Percentiles rank a stretch among this genome's conserved stretches.
Conservation (phyloP, 345 rosid species). For the Linum trigynum region DNA sequence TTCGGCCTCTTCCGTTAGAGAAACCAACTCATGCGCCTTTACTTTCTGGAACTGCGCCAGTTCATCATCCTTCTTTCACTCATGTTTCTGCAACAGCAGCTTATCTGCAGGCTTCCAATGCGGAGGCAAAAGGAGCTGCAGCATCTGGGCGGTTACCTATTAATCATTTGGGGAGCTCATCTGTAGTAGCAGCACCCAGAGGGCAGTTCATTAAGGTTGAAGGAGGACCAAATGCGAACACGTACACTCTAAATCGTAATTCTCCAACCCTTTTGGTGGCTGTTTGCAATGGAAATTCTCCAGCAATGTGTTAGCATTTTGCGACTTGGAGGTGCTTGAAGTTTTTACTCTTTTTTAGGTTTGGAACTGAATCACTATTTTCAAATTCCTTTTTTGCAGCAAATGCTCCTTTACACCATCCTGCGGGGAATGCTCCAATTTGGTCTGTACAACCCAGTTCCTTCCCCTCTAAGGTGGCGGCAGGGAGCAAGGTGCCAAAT, state of each 20-base stretch:
- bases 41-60: slow-evolving; percentile 35
- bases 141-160: slow-evolving; percentile 30
- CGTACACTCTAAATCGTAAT: slow-evolving; percentile 41
- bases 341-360: background rate
- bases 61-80: slow-evolving; percentile 17
- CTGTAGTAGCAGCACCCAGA: slow-evolving; percentile 34
- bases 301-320: background rate
- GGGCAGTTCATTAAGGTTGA: slow-evolving; percentile 31
- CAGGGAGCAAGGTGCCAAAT: slow-evolving; percentile 42
- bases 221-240: slow-evolving; percentile 39
- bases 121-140: slow-evolving; percentile 31
- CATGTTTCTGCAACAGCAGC: slow-evolving; percentile 29
- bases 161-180: slow-evolving; percentile 33
- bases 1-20: slow-evolving; percentile 29
- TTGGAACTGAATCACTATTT: background rate
- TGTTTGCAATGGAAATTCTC: background rate
- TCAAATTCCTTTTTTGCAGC: slow-evolving; percentile 34
- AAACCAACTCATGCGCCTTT: slow-evolving; percentile 23
- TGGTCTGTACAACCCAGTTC: slow-evolving; percentile 67
- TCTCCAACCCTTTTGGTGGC: slow-evolving; percentile 1
- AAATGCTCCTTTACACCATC: slow-evolving; percentile 42
- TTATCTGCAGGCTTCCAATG: slow-evolving; percentile 30
- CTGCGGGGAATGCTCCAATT: slow-evolving; percentile 40
- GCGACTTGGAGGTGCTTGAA: background rate
- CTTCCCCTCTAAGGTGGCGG: slow-evolving; percentile 30